Percentiles rank a stretch among this genome's conserved stretches.
Conservation (phyloP, 805 yeast species). For the Wickerhamiella occidentalis region DNA sequence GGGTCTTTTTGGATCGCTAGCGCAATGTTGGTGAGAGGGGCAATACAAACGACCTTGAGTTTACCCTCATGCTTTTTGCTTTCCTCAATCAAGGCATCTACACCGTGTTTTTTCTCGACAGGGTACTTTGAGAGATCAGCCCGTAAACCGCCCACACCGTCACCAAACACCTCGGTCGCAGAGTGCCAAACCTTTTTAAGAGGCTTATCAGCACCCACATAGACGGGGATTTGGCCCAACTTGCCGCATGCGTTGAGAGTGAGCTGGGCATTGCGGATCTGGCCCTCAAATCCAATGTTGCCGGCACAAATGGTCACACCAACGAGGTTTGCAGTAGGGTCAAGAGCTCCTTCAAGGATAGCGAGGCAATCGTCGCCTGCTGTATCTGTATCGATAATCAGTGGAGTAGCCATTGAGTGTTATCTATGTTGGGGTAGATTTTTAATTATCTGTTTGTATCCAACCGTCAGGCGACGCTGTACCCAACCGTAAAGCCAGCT, state of each 20-base stretch:
- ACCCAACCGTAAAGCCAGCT: too few relatives aligned
- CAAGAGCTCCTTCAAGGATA: conserved; percentile 8
- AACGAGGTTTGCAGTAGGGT: conserved; percentile 6
- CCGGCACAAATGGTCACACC: conserved; percentile 11
- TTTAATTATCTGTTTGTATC: too few relatives aligned
- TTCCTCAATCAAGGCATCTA: conserved; percentile 7
- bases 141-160: conserved; percentile 8
- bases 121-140: conserved; percentile 6
- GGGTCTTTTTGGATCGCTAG: conserved; percentile 9
- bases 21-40: conserved; percentile 12
- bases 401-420: background rate
- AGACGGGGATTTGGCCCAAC: conserved; percentile 7
- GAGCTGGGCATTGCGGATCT: conserved; percentile 7
- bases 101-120: background rate
- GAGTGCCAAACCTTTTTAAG: conserved; percentile 8
- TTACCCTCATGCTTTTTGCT: conserved; percentile 5
- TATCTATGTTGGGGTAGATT: too few relatives aligned
- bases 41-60: conserved; percentile 9
- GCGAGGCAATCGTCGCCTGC: conserved; percentile 11
- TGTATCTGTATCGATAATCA: conserved; percentile 10
- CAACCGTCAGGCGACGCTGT: too few relatives aligned
- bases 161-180: conserved; percentile 10
- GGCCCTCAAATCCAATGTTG: conserved; percentile 8
- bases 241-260: conserved; percentile 9
- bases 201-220: conserved; percentile 6